A percentile compares a stretch with the other conserved stretches of the same genome.
These are phyloP conservation scores for Pisolithus albus DNA, from an alignment of 768 basidiomycete genomes.

Conservation along the genomic window DNA sequence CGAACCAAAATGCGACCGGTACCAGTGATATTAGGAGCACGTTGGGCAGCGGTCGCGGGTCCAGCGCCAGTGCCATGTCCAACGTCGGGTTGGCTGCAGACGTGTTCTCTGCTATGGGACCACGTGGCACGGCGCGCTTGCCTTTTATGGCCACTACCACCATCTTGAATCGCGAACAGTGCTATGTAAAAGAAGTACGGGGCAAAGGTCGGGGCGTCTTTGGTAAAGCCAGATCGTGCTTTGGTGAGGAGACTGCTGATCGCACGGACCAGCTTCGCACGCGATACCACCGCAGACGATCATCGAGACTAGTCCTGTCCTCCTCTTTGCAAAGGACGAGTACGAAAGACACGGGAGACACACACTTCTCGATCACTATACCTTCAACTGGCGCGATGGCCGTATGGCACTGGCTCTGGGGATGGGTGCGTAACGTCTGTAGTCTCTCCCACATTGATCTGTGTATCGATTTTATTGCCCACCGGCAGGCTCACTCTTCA, in stretches of 20 bases:
- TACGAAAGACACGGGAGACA: slow-evolving; percentile 57
- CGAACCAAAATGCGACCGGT: slow-evolving; percentile 68
- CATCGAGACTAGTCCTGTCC: slow-evolving; percentile 81
- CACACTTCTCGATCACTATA: slow-evolving; percentile 68
- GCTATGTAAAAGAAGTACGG: slow-evolving; percentile 37
- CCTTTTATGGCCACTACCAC: slow-evolving; percentile 9
- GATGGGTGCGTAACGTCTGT: slow-evolving; percentile 44
- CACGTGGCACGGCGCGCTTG: slow-evolving; percentile 11
- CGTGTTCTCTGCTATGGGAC: neutral
- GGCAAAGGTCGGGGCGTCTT: slow-evolving; percentile 60
- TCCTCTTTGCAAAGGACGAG: slow-evolving; percentile 67
- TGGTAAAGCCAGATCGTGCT: slow-evolving; percentile 32
- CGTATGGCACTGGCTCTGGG: slow-evolving; percentile 75
- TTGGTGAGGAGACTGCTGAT: slow-evolving; percentile 12
- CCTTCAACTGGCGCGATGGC: slow-evolving; percentile 69
- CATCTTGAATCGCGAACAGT: slow-evolving; percentile 41
- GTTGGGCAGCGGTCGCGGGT: slow-evolving; percentile 45
- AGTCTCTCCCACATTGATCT: neutral
- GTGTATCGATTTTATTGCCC: neutral
- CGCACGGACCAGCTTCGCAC: slow-evolving; percentile 11
- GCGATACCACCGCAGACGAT: slow-evolving; percentile 46
- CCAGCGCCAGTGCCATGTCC: slow-evolving; percentile 19
- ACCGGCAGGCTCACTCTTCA: slow-evolving; percentile 68
- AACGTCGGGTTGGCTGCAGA: neutral
- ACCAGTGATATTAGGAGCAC: slow-evolving; percentile 51